phyloP scores from a whole-genome alignment of 2,329 filamentous ascomycete species.

The Fusarium sp. region DNA sequence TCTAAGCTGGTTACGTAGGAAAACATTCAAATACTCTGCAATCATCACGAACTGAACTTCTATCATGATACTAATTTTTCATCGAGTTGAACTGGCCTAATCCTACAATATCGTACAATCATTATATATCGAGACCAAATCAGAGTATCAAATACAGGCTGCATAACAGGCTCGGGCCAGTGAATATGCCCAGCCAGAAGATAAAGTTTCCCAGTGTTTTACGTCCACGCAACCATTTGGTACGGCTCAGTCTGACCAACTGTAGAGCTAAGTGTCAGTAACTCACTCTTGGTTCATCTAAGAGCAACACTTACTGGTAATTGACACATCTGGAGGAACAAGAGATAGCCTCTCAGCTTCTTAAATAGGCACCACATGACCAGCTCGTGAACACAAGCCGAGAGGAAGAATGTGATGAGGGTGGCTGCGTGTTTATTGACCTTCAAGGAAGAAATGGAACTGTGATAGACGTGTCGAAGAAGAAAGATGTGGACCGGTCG shows the following conservation, averaged over 20 bases:
- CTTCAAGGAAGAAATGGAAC: slow-evolving; percentile 80
- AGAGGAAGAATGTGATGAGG: slow-evolving; percentile 81
- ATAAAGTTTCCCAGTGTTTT: slow-evolving; percentile 79
- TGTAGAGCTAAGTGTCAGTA: slow-evolving; percentile 40
- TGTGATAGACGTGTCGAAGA: slow-evolving; percentile 84
- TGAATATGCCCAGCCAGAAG: slow-evolving; percentile 86
- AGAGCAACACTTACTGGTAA: slow-evolving; percentile 66
- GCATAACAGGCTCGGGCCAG: slow-evolving; percentile 78
- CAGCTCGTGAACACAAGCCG: slow-evolving; percentile 79
- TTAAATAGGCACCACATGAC: slow-evolving; percentile 87
- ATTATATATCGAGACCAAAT: neutral
- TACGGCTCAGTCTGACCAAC: slow-evolving; percentile 77
- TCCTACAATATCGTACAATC: neutral
- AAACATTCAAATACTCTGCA: neutral
- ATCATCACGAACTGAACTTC: neutral
- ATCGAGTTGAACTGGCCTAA: neutral
- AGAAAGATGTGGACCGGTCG: slow-evolving; percentile 83
- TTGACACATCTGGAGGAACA: slow-evolving; percentile 82
- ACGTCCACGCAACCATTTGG: slow-evolving; percentile 73
- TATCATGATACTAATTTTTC: no score
- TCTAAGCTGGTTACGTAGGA: neutral
- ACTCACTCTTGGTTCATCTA: neutral
- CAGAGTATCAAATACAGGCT: slow-evolving; percentile 73
- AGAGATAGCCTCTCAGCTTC: slow-evolving; percentile 81
- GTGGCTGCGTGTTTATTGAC: slow-evolving; percentile 80